phyloP scores from a whole-genome alignment of 176 grass and related monocot genomes.

The barley (Hordeum vulgare) region DNA sequence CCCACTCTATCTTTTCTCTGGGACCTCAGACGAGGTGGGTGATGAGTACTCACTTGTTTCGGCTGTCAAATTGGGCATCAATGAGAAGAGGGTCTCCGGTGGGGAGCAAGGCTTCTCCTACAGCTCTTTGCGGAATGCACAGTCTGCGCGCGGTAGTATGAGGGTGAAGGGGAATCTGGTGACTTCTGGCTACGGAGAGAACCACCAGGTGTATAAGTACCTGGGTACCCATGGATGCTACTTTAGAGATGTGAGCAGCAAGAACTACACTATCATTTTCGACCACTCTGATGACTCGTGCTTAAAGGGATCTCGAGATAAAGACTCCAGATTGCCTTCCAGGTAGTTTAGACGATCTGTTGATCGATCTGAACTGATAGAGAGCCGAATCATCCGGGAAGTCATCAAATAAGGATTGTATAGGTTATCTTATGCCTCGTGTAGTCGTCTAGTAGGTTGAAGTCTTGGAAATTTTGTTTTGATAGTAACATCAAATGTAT shows the following conservation, averaged over 20 bases:
- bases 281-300: conserved; percentile 42
- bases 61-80: conserved; percentile 24
- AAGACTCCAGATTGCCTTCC: neutral
- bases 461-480: neutral
- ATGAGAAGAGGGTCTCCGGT: conserved; percentile 29
- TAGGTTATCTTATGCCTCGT: conserved; percentile 3
- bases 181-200: conserved; percentile 41
- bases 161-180: conserved; percentile 65
- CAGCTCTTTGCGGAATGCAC: conserved; percentile 41
- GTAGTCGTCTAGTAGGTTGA: conserved; percentile 16
- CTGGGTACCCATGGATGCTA: conserved; percentile 53
- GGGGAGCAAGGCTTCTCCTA: conserved; percentile 12
- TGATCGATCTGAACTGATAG: neutral
- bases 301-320: conserved; percentile 17
- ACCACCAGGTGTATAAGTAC: conserved; percentile 55
- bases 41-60: conserved; percentile 41
- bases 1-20: conserved; percentile 46
- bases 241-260: conserved; percentile 65
- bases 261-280: conserved; percentile 46
- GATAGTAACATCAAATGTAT: neutral
- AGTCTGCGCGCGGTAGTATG: conserved; percentile 44
- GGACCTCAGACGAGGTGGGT: conserved; percentile 29
- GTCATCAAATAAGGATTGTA: neutral
- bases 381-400: neutral
- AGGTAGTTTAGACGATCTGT: neutral